Base-by-base conservation (phyloP, 2,329 filamentous ascomycete species). In the Colletotrichum tanaceti region DNA sequence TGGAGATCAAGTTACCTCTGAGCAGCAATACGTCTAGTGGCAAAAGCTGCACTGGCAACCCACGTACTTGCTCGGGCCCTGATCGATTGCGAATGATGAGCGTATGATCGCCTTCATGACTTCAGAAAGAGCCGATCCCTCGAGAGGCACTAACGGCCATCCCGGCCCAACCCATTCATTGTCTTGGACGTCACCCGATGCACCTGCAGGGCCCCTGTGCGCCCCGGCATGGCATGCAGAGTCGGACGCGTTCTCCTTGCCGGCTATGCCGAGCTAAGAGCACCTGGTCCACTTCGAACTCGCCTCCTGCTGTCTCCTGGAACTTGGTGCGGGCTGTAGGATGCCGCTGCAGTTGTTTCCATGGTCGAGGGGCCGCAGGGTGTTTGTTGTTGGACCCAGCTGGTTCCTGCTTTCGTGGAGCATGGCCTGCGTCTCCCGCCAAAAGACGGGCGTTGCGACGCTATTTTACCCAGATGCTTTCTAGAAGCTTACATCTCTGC, bases 191-290 rank as follows among this genome's bases (percentile, higher is more conserved):
- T 6, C n/a, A 20, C 50, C 22, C 32, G 9, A 14, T 5, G 32
- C 5, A 22, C 10, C 32, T 38, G 32, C 18, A n/a, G 5, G 10
- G 50, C 39, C 47, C 16, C 7, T 2, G 11, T 46, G n/a, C 24
- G 39, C 13, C 41, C 28, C n/a, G 41, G 11, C 20, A 20, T 20
- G 60, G 28, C 60, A 49, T 55, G 41, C 50, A 49, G 50, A 55
- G 10, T 7, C 16, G 14, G n/a, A 14, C 16, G 46, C 35, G 7
- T 38, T 44, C 20, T 22, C 24, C 10, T 28, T 47, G 50, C 32
- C 52, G 32, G 43, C 32, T 22, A 18, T 57, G 20, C 41, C 32
- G 52, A 47, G n/a, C 50, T 47, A 57, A 57, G 43, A 47, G 20
- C 38, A 39, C n/a, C 18, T 9, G 20, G 46, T 49, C 22, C 46